These are phyloP conservation scores for Solanum stenotomum DNA, from an alignment of 257 asterid species.

Conservation along the genomic window DNA sequence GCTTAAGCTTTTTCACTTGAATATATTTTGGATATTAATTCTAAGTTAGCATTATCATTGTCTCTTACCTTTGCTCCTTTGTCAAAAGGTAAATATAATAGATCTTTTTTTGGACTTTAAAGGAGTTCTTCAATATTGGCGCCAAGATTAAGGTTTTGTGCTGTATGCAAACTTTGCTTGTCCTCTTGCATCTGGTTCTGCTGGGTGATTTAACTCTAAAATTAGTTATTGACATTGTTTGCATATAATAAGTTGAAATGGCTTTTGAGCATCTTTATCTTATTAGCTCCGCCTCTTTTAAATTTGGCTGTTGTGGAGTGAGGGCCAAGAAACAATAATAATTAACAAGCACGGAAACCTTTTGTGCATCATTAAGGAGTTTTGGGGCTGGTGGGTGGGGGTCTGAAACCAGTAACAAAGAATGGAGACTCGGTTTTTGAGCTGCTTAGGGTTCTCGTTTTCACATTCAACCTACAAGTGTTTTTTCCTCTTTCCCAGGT, in stretches of 20 bases:
- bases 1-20: neutral
- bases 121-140: neutral
- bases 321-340: neutral
- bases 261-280: neutral
- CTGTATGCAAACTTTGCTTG: neutral
- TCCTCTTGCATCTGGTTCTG: neutral
- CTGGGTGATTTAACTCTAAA: neutral
- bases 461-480: neutral
- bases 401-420: neutral
- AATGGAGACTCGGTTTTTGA: neutral
- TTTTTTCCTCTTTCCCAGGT: constrained; percentile 42
- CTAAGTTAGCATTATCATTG: neutral
- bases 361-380: neutral
- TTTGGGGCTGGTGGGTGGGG: neutral
- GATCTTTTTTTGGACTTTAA: neutral
- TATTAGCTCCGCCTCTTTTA: neutral
- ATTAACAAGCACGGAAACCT: neutral
- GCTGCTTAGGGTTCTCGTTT: neutral
- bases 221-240: neutral
- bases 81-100: neutral
- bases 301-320: neutral
- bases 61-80: neutral
- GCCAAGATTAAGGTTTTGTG: neutral
- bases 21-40: neutral
- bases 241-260: neutral